These are phyloP conservation scores for Acanthamoeba triangularis DNA, from an alignment of 208 protist genomes.

Conservation along the genomic window DNA sequence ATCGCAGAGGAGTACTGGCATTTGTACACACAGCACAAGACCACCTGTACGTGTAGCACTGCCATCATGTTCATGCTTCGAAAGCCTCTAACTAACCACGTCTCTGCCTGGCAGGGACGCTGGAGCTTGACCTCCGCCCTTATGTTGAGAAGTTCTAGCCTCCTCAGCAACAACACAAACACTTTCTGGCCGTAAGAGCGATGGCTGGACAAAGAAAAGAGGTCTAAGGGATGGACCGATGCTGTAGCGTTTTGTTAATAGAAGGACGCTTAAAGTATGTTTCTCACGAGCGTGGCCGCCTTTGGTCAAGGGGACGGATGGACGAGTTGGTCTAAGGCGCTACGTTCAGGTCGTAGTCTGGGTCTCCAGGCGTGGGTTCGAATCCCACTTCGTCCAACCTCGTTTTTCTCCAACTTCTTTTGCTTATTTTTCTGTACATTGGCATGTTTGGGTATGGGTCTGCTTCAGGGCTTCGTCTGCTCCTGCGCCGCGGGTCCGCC, in stretches of 20 bases:
- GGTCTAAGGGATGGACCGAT: too few relatives aligned
- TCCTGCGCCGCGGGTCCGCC: too few relatives aligned
- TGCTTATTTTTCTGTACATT: too few relatives aligned
- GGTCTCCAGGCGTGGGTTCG: neutral
- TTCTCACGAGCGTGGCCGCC: too few relatives aligned
- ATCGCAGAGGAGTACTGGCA: conserved; percentile 86
- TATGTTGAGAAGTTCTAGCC: conserved; percentile 81
- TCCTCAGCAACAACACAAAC: neutral
- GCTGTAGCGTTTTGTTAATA: too few relatives aligned
- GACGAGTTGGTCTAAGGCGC: neutral
- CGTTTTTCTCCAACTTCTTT: neutral
- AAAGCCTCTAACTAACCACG: neutral
- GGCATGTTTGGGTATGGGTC: too few relatives aligned
- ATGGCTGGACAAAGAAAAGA: too few relatives aligned
- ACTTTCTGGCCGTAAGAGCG: too few relatives aligned
- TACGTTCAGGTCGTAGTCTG: neutral
- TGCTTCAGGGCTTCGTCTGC: too few relatives aligned
- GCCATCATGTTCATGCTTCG: neutral
- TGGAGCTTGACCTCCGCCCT: conserved; percentile 84
- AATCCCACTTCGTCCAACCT: neutral
- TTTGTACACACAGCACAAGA: conserved; percentile 84
- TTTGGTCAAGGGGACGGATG: too few relatives aligned
- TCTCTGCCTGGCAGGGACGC: conserved; percentile 35
- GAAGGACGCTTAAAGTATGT: too few relatives aligned
- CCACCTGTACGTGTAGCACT: neutral